Evolutionary conservation across 2,329 filamentous ascomycete genomes (phyloP).

Genomic region (Thelonectria olida): DNA sequence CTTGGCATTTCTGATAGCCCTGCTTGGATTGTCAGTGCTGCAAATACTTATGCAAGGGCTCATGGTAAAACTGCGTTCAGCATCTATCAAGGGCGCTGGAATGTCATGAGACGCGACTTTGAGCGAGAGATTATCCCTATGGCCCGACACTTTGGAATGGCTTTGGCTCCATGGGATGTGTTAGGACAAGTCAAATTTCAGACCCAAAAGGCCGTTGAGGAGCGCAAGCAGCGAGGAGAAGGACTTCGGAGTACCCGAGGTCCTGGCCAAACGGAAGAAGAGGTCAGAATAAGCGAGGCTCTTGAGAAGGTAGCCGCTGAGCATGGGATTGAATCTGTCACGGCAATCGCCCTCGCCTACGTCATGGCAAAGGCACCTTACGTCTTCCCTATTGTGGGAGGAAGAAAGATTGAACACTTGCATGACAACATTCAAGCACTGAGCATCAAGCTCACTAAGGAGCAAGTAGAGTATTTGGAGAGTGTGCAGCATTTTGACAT

Average conservation of each 20-base stretch:
- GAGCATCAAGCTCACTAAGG: background rate
- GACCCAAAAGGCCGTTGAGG: conserved; percentile 42
- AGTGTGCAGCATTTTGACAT: background rate
- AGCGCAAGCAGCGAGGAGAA: background rate
- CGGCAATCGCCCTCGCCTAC: background rate
- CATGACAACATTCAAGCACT: background rate
- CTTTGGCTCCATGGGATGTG: conserved; percentile 67
- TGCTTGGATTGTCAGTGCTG: conserved; percentile 50
- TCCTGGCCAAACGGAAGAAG: background rate
- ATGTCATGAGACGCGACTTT: conserved; percentile 44
- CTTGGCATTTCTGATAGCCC: conserved; percentile 52
- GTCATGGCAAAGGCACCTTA: background rate
- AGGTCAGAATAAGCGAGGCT: background rate
- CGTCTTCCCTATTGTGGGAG: background rate
- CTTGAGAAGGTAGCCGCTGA: background rate
- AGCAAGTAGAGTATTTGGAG: background rate
- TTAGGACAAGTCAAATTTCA: conserved; percentile 63
- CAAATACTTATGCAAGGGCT: conserved; percentile 49
- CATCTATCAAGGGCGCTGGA: conserved; percentile 54
- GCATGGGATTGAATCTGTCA: background rate
- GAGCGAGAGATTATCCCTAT: conserved; percentile 56
- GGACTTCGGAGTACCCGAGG: background rate
- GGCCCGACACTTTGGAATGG: conserved; percentile 56
- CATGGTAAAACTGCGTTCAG: conserved; percentile 49
- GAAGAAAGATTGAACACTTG: background rate